Percentiles rank a stretch among this genome's conserved stretches.
Conservation (phyloP, 2,329 filamentous ascomycete species). For the Hymenoscyphus occultus region DNA sequence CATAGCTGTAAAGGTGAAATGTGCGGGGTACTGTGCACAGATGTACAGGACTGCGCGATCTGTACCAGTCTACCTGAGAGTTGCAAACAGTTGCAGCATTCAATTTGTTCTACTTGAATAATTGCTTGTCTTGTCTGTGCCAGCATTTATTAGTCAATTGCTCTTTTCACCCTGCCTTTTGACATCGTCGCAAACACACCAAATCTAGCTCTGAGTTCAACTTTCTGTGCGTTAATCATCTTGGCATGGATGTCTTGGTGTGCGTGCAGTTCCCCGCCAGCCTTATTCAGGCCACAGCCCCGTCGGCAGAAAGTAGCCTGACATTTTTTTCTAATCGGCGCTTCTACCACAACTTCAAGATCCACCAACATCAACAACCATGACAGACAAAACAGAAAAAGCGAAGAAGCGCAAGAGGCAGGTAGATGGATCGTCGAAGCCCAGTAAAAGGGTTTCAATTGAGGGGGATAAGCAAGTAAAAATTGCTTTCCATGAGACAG, state of each 20-base stretch:
- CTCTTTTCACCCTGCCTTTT: neutral
- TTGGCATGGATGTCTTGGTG: neutral
- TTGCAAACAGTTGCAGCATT: neutral
- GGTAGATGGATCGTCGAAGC: slow-evolving; percentile 39
- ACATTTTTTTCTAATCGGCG: neutral
- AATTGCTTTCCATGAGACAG: slow-evolving; percentile 46
- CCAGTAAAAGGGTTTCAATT: slow-evolving; percentile 53
- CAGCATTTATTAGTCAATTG: neutral
- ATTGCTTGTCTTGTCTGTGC: neutral
- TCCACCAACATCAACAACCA: slow-evolving; percentile 5
- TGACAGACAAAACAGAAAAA: slow-evolving; percentile 31
- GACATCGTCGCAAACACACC: neutral
- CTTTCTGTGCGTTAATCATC: neutral
- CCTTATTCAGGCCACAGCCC: neutral
- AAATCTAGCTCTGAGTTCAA: neutral
- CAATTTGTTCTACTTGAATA: neutral
- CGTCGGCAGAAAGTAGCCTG: slow-evolving; percentile 19
- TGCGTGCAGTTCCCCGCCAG: slow-evolving; percentile 4
- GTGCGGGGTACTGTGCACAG: neutral
- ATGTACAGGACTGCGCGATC: too few species aligned
- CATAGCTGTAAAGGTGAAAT: neutral
- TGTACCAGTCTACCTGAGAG: too few species aligned
- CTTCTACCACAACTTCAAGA: slow-evolving; percentile 1
- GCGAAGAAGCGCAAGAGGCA: slow-evolving; percentile 52
- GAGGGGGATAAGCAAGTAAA: slow-evolving; percentile 41